These are phyloP conservation scores for Phytopythium montanum DNA, from an alignment of 352 stramenopile genomes.

Conservation along the genomic window DNA sequence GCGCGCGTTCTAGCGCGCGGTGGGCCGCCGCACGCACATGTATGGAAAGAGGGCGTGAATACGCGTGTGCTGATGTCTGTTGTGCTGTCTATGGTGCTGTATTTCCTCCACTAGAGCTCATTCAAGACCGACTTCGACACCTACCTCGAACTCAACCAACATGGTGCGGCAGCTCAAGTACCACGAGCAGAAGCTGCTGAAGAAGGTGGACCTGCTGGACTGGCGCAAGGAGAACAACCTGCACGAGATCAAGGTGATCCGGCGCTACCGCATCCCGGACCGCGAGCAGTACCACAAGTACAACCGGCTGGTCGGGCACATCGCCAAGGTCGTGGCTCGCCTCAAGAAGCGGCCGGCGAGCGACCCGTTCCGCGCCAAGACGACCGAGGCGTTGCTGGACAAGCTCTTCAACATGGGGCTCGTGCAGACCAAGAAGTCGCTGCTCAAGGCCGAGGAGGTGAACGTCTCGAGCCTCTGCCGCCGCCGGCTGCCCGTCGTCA, in stretches of 20 bases:
- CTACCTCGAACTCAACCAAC: not conserved
- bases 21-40: not conserved
- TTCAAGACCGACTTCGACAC: too few species aligned
- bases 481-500: slow-evolving; percentile 96
- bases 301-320: slow-evolving; percentile 95
- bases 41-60: not conserved
- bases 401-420: slow-evolving; percentile 99
- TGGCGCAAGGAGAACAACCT: slow-evolving; percentile 99
- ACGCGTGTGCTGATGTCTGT: not conserved
- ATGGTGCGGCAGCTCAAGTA: slow-evolving; percentile 93
- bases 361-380: slow-evolving; percentile 97
- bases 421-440: slow-evolving; percentile 95
- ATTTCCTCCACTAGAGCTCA: not conserved
- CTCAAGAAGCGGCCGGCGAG: slow-evolving; percentile 94
- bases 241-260: slow-evolving; percentile 97
- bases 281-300: slow-evolving; percentile 99
- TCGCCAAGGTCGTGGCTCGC: slow-evolving; percentile 93
- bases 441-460: slow-evolving; percentile 97
- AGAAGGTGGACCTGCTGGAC: slow-evolving; percentile 98
- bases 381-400: slow-evolving; percentile 94
- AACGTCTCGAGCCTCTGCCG: slow-evolving; percentile 95
- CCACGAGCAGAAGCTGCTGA: slow-evolving; percentile 98
- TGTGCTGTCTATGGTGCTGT: not conserved
- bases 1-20: not conserved
- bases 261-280: slow-evolving; percentile 97